A percentile compares a stretch with the other conserved stretches of the same genome.
Evolutionary conservation across 2,329 filamentous ascomycete species (phyloP).

Genomic region (Emmonsia crescens): DNA sequence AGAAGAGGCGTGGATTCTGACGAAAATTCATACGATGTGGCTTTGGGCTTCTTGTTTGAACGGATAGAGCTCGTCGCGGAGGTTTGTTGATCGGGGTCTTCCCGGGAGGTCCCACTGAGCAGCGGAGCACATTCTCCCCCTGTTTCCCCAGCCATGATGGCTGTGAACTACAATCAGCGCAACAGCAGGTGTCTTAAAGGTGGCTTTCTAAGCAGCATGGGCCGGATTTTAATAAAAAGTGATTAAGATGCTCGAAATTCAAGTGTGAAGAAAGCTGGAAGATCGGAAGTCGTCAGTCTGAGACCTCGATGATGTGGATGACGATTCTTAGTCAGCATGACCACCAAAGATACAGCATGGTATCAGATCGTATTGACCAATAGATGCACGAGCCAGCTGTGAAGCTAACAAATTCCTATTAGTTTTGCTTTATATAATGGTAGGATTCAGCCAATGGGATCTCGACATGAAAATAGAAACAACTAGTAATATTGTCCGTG

Average conservation of each 20-base stretch:
- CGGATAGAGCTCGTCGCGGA: conserved; percentile 11
- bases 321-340: not conserved
- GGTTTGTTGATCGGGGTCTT: not conserved
- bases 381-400: too few species aligned
- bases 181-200: not conserved
- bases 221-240: not conserved
- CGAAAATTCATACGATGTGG: conserved; percentile 24
- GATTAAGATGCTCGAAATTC: not conserved
- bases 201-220: not conserved
- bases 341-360: too few species aligned
- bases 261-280: not conserved
- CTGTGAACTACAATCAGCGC: not conserved
- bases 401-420: too few species aligned
- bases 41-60: conserved; percentile 13
- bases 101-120: not conserved
- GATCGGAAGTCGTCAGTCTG: not conserved
- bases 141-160: conserved; percentile 9
- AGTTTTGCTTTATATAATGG: too few species aligned
- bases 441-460: not conserved
- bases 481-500: not conserved
- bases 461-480: not conserved
- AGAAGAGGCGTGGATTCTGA: conserved; percentile 36
- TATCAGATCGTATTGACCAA: not conserved
- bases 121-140: conserved; percentile 6
- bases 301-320: not conserved